Evolutionary conservation across 2,329 filamentous ascomycete species (phyloP), one percentile per base, ranked within the genome.

Genomic region (Ascosphaera aggregata): DNA sequence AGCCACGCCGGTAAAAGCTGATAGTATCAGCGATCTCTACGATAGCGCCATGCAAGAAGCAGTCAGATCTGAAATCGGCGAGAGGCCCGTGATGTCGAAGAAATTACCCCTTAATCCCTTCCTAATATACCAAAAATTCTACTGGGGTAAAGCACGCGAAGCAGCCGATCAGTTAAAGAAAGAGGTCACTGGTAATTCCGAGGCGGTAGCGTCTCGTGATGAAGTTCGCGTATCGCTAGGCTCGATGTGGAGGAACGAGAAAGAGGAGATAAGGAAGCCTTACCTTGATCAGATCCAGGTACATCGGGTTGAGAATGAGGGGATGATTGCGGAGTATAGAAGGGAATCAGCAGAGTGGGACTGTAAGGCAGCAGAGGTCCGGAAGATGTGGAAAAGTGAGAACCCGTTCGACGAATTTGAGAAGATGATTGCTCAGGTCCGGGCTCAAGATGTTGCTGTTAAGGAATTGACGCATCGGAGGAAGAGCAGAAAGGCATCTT

Each of bases 221-320:
- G 81, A 92, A 50, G 79, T 95, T 41, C 79, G 89, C 24, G 71
- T 75, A 38, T 81, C 84, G 53, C 71, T 89, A 8, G 85, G 85
- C 19, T 76, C 78, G 51, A 85, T 89, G 75, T 98, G 89, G 89
- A 80, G 78, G 47, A 77, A 80, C 38, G 73, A 80, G 0, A 58
- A 66, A 1, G 64, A 72, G 4, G 78, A 79, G 35, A 68, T 73
- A 47, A 80, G 77, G 50, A 67, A 69, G 51, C 85, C 84, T 1
- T 95, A 80, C 50, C 68, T 85, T 37, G 75, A 82, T 19, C 67
- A 76, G 52, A 80, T 79, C 3, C 66, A 74, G 40, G 66, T 66
- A 39, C 76, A 81, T 46, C 85, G 85, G 53, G 64, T 67, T 41
- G 63, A 58, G 1, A 79, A 84, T 46, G 71, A 73, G 36, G 63